Conservation (phyloP, 139 green algal genomes). For the Diplosphaera chodatii region DNA sequence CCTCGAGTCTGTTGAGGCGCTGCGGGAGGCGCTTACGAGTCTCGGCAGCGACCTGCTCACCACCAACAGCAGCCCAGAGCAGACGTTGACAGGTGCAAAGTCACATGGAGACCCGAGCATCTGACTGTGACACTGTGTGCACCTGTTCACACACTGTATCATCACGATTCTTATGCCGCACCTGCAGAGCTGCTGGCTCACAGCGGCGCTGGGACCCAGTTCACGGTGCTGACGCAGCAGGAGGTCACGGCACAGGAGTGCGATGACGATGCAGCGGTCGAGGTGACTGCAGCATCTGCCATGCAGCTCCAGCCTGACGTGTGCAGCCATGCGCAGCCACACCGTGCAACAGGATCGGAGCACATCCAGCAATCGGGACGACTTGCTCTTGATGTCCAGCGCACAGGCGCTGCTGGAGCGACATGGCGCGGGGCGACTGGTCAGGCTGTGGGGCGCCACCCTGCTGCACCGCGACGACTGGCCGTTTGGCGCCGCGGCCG, state of each 20-base stretch:
- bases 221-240: constrained; percentile 55
- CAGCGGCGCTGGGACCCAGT: background rate
- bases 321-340: background rate
- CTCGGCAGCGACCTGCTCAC: constrained; percentile 17
- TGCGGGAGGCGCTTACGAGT: constrained; percentile 38
- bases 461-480: constrained; percentile 90
- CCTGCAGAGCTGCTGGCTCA: constrained; percentile 6
- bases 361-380: too few relatives aligned
- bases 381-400: background rate
- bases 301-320: too few relatives aligned
- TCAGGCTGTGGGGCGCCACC: constrained; percentile 63
- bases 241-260: constrained; percentile 80
- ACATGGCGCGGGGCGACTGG: constrained; percentile 29
- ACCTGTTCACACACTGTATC: background rate
- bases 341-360: background rate
- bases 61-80: constrained; percentile 4
- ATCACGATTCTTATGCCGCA: background rate
- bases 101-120: background rate
- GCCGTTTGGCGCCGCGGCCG: constrained; percentile 54
- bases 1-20: constrained; percentile 73
- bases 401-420: constrained; percentile 6
- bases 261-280: constrained; percentile 48
- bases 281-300: too few relatives aligned
- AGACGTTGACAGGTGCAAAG: constrained; percentile 11
- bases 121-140: background rate